Percentiles rank a stretch among this genome's conserved stretches.
phyloP scores from a whole-genome alignment of 2,329 filamentous ascomycete species.

The Claviceps humidiphila region DNA sequence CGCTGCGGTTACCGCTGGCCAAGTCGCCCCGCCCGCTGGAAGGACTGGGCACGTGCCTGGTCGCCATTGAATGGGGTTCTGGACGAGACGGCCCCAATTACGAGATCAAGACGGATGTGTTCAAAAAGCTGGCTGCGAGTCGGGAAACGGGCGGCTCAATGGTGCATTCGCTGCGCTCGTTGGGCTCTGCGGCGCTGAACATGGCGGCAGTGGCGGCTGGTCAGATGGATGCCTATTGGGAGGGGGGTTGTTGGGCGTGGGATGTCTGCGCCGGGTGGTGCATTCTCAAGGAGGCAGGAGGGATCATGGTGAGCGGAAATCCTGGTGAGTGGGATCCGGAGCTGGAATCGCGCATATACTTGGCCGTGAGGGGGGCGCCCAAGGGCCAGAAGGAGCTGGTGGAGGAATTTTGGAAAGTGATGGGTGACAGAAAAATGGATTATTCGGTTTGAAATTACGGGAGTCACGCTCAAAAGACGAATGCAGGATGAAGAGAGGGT shows the following conservation, averaged over 20 bases:
- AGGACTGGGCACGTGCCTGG: conserved; percentile 48
- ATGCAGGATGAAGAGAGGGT: no score
- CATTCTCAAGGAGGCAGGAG: conserved; percentile 61
- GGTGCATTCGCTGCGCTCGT: conserved; percentile 59
- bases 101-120: conserved; percentile 53
- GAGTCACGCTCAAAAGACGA: not conserved
- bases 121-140: conserved; percentile 43
- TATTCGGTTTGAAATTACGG: conserved; percentile 21
- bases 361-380: conserved; percentile 48
- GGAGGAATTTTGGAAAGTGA: conserved; percentile 49
- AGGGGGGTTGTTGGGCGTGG: conserved; percentile 76
- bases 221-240: conserved; percentile 64
- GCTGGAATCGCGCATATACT: conserved; percentile 46
- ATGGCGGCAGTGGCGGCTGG: conserved; percentile 60
- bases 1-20: conserved; percentile 26
- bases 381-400: conserved; percentile 47
- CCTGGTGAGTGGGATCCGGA: conserved; percentile 55
- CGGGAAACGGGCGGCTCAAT: conserved; percentile 56
- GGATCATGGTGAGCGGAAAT: conserved; percentile 59
- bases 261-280: conserved; percentile 75
- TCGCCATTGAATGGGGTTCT: conserved; percentile 63
- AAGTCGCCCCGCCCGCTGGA: conserved; percentile 40
- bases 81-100: conserved; percentile 58
- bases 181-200: conserved; percentile 65
- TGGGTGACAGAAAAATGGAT: conserved; percentile 40